Base-by-base conservation (phyloP, 352 stramenopile species). In the Globisporangium takayamanum region DNA sequence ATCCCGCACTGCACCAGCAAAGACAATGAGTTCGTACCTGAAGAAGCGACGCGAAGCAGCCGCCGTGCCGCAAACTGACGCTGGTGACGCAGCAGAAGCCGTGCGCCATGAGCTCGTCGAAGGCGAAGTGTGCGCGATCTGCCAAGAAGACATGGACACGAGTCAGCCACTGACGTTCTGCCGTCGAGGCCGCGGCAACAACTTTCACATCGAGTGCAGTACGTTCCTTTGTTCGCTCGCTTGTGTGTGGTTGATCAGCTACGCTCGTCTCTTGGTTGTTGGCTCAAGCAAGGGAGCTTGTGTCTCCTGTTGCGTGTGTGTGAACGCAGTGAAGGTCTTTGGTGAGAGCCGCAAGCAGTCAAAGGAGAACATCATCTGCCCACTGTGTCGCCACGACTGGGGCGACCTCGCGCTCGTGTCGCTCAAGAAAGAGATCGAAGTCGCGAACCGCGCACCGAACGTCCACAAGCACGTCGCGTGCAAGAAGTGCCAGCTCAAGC, bases 351-450 rank as follows among this genome's bases (percentile, higher is more conserved):
- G 84, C 6, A 72, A 74, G 30, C 82, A 92, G 54, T 89, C 84
- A 16, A 94, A 93, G 53, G 83, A 91, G 39, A 84, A 86, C 54
- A 90, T 94, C 20, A 84, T 87, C 37, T 94, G 84, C n/a, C 84
- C 84, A 1, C 55, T 94, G 44, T 94, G 84, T 61, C 83, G 84
- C 5, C 78, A 90, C 20, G 79, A 94, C 53, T 94, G 84, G 84
- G 84, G 84, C 0, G 74, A 85, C 25, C 64, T 73, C 18, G 80
- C 79, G 5, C 64, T 94, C 11, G 75, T 71, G 5, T 59, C 77
- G 11, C 60, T 94, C 18, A 76, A 80, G 44, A 91, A 90, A 50
- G 83, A 84, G 54, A 88, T 84, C 42, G 82, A 92, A 39, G 70
- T 78, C 12, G 81, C 78, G 0, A 92, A 92, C 55, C 77, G 69